These are phyloP conservation scores for Paraglomus occultum DNA, from an alignment of 192 early-diverging fungal genomes.

Conservation along the genomic window DNA sequence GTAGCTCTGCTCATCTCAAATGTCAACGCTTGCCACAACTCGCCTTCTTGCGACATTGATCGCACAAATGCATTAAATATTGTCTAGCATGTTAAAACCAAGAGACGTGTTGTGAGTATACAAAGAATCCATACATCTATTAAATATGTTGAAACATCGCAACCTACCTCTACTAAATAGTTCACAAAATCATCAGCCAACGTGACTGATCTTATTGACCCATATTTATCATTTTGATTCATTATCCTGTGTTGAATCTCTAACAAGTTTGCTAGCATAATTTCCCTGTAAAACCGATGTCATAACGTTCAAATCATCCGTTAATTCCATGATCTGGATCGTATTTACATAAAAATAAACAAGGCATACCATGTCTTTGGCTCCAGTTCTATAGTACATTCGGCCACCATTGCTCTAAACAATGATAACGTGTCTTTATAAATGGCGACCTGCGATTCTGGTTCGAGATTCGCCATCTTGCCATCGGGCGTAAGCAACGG, in stretches of 20 bases:
- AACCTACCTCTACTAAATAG: constrained; percentile 59
- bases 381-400: constrained; percentile 54
- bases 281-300: constrained; percentile 41
- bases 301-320: not conserved
- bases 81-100: constrained; percentile 43
- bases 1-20: constrained; percentile 46
- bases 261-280: constrained; percentile 53
- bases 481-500: constrained; percentile 22
- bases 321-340: not conserved
- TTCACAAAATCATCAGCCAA: constrained; percentile 63
- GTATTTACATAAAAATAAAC: constrained; percentile 25
- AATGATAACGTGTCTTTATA: constrained; percentile 71
- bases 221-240: constrained; percentile 43
- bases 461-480: constrained; percentile 45
- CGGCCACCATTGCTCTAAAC: constrained; percentile 58
- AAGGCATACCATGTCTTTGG: constrained; percentile 48
- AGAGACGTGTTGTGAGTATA: not conserved
- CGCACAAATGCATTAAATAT: constrained; percentile 65
- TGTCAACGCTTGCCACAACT: constrained; percentile 58
- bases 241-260: constrained; percentile 64
- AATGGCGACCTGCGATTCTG: constrained; percentile 47
- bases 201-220: constrained; percentile 34
- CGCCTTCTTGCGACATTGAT: constrained; percentile 45
- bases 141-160: constrained; percentile 6
- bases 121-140: not conserved